Percentiles rank a stretch among this genome's conserved stretches.
Conservation (phyloP, 2,329 filamentous ascomycete species). For the Periconia sp. region DNA sequence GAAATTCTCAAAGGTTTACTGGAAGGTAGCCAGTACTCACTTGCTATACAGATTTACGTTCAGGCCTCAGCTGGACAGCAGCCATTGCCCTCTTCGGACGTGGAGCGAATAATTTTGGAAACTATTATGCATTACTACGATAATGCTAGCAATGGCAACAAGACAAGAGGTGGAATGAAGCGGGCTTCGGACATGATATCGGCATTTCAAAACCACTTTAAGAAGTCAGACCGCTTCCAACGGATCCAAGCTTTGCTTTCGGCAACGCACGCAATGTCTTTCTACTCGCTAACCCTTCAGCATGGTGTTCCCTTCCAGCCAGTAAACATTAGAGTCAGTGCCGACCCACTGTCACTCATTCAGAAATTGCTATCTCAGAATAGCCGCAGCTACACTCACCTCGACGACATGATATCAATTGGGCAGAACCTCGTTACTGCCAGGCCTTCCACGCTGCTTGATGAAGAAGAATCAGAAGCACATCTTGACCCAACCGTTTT, state of each 20-base stretch:
- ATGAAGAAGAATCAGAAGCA: conserved; percentile 55
- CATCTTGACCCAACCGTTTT: conserved; percentile 21
- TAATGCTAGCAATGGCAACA: conserved; percentile 79
- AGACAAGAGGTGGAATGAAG: conserved; percentile 73
- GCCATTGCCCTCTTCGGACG: conserved; percentile 52
- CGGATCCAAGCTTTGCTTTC: conserved; percentile 66
- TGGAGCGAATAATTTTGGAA: conserved; percentile 64
- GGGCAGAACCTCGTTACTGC: conserved; percentile 63
- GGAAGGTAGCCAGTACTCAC: conserved; percentile 62
- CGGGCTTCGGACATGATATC: conserved; percentile 65
- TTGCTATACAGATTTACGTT: conserved; percentile 61
- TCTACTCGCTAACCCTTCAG: conserved; percentile 76
- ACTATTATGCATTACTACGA: conserved; percentile 74
- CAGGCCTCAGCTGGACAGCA: conserved; percentile 57
- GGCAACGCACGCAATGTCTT: conserved; percentile 73
- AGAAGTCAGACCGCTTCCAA: conserved; percentile 54
- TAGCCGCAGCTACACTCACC: conserved; percentile 68
- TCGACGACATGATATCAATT: conserved; percentile 72
- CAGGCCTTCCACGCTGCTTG: conserved; percentile 35
- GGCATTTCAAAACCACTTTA: conserved; percentile 63
- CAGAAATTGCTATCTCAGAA: conserved; percentile 77
- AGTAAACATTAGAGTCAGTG: conserved; percentile 73
- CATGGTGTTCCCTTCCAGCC: conserved; percentile 80
- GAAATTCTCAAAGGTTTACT: conserved; percentile 72
- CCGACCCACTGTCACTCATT: conserved; percentile 73